These are phyloP conservation scores for Lichtheimia corymbifera DNA, from an alignment of 371 early-diverging fungal genomes.

Conservation along the genomic window DNA sequence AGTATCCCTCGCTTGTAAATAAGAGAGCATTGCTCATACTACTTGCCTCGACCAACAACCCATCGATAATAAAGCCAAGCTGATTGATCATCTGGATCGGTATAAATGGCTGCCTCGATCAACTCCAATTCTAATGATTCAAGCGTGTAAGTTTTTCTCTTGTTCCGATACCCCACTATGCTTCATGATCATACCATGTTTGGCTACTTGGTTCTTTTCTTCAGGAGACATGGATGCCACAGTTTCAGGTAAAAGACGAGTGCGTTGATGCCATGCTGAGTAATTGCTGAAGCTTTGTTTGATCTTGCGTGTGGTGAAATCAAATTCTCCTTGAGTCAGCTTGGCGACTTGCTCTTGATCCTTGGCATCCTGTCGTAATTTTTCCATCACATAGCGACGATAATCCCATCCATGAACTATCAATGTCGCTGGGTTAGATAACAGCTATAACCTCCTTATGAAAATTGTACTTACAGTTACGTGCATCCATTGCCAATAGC, in stretches of 20 bases:
- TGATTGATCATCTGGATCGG: slow-evolving; percentile 95
- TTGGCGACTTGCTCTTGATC: slow-evolving; percentile 24
- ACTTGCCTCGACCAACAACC: slow-evolving; percentile 72
- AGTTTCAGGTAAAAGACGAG: slow-evolving; percentile 73
- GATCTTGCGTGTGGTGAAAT: slow-evolving; percentile 86
- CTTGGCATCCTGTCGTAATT: slow-evolving; percentile 24
- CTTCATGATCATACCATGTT: slow-evolving; percentile 24
- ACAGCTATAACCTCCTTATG: no score
- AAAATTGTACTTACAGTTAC: slow-evolving; percentile 78
- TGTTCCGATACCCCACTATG: background rate
- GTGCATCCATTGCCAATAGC: slow-evolving; percentile 82
- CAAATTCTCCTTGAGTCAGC: slow-evolving; percentile 66
- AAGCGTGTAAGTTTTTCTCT: background rate
- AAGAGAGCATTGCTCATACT: background rate
- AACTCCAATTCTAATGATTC: slow-evolving; percentile 70
- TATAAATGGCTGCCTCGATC: slow-evolving; percentile 87
- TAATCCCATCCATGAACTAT: slow-evolving; percentile 96
- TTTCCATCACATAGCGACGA: slow-evolving; percentile 76
- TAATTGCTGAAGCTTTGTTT: slow-evolving; percentile 90
- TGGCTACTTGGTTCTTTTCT: slow-evolving; percentile 39
- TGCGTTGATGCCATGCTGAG: slow-evolving; percentile 96
- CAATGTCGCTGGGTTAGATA: background rate
- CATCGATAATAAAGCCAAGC: slow-evolving; percentile 95
- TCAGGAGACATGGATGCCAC: slow-evolving; percentile 45
- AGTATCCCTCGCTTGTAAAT: background rate